Conservation (phyloP, 352 stramenopile genomes). For the Aphanomyces cochlioides region DNA sequence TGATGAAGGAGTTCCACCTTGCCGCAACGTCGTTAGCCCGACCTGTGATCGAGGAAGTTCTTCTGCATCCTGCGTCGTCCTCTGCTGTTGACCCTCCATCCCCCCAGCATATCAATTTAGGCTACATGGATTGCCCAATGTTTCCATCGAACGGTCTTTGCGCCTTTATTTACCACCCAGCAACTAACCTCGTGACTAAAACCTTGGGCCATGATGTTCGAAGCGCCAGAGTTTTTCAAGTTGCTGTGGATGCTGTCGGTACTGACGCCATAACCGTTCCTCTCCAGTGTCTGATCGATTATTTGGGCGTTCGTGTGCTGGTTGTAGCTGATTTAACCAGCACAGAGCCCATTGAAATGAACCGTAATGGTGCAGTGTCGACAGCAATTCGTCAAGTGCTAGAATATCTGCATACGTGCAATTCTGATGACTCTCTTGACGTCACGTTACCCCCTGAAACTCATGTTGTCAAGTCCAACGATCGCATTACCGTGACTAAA, state of each 20-base stretch:
- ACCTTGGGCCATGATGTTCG: slow-evolving; percentile 53
- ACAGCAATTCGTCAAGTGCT: slow-evolving; percentile 39
- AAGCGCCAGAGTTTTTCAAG: slow-evolving; percentile 39
- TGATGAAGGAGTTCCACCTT: slow-evolving; percentile 22
- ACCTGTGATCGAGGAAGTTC: not conserved
- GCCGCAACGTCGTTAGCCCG: slow-evolving; percentile 7
- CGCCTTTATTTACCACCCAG: not conserved
- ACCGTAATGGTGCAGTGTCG: not conserved
- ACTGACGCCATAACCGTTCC: slow-evolving; percentile 37
- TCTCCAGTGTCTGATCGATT: slow-evolving; percentile 57
- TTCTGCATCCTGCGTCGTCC: not conserved
- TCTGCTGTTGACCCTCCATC: slow-evolving; percentile 2
- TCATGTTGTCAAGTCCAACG: slow-evolving; percentile 31
- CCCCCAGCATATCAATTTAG: not conserved
- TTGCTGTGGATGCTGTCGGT: slow-evolving; percentile 32
- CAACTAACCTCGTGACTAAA: slow-evolving; percentile 16
- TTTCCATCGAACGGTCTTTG: slow-evolving; percentile 15
- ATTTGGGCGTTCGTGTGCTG: slow-evolving; percentile 51
- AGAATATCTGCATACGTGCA: slow-evolving; percentile 37
- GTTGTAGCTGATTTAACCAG: slow-evolving; percentile 37
- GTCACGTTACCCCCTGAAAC: slow-evolving; percentile 32
- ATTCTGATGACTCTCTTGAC: not conserved
- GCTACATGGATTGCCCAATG: not conserved
- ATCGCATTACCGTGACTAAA: slow-evolving; percentile 35
- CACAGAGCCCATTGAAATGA: slow-evolving; percentile 12